These are phyloP conservation scores for Melanogaster broomeanus DNA, from an alignment of 768 basidiomycete genomes.

Conservation along the genomic window DNA sequence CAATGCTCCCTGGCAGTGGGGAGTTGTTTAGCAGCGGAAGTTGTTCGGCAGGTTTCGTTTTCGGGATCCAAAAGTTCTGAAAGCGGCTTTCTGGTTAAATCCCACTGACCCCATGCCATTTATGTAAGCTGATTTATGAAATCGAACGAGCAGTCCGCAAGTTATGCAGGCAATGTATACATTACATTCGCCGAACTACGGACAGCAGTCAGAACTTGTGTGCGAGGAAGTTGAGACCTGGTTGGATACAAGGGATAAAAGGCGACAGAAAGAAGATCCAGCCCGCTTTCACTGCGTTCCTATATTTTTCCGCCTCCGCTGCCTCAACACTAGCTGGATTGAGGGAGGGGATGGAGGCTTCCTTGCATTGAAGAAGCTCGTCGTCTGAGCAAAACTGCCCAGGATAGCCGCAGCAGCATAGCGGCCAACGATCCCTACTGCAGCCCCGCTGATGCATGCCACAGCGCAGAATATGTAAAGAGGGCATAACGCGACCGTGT, in stretches of 20 bases:
- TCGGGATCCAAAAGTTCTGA: too few relatives aligned
- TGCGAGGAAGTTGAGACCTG: not conserved
- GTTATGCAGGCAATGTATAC: too few relatives aligned
- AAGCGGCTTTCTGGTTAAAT: too few relatives aligned
- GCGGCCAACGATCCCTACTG: constrained; percentile 44
- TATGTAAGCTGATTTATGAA: too few relatives aligned
- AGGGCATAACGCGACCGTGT: constrained; percentile 48
- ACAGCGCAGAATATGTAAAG: constrained; percentile 58
- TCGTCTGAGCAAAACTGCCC: constrained; percentile 10
- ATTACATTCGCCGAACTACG: not conserved
- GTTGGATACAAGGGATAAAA: not conserved
- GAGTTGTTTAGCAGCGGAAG: too few relatives aligned
- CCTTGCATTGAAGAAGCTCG: constrained; percentile 8
- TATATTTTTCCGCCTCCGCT: constrained; percentile 23
- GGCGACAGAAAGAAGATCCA: not conserved
- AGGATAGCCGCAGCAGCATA: constrained; percentile 17
- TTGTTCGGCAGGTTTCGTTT: too few relatives aligned
- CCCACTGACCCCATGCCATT: too few relatives aligned
- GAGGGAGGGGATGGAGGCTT: constrained; percentile 1
- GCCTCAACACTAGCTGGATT: constrained; percentile 15
- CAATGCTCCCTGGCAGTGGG: too few relatives aligned
- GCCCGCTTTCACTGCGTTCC: constrained; percentile 15
- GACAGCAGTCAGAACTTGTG: not conserved
- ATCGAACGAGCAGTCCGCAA: too few relatives aligned
- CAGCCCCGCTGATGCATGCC: constrained; percentile 52